Base-by-base conservation (phyloP, 116 monocot species). In the Posidonia oceanica region DNA sequence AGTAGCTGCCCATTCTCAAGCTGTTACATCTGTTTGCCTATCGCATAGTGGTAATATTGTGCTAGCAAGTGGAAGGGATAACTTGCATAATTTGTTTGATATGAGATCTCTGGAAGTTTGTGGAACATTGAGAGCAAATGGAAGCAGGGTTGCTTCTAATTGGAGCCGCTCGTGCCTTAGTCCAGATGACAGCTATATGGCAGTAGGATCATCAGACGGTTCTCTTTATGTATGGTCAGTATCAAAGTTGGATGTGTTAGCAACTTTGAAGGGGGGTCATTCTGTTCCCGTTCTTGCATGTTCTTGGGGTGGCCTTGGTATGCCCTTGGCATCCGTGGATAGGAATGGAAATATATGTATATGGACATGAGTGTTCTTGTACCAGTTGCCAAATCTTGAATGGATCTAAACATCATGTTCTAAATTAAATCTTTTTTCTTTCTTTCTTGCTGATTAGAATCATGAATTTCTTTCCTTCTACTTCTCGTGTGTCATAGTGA, bases 91-190 rank as follows among this genome's bases (percentile, higher is more conserved):
- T 71, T 63, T 94, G 44, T 90, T 88, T 54, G 94, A 94, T 54
- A 39, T 86, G 64, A 85, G 94, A 65, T 79, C 84, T 16, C 66
- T 91, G 73, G 94, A 88, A 76, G 77, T 94, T 0, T 85, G 86
- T 55, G 86, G 78, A 11, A 84, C 83, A 16, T 88, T 91, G n/a
- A 77, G 78, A 54, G 83, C 81, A 6, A 80, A 14, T 40, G 82
- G 85, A 37, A 90, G 72, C 64, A 74, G 74, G 36, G 78, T 84
- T 59, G 87, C 88, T 3, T 71, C 81, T 4, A 90, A 83, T 75
- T 90, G 94, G 86, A 88, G 94, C 77, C 73, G 90, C 4, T 89
- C 94, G 0, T 94, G 94, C 56, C 74, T 94, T 3, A 91, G 94
- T 63, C 54, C 86, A 11, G 91, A 94, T 64, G 94, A 88, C 12